Percentiles rank a stretch among this genome's conserved stretches.
Evolutionary conservation across 148 eudicot species (phyloP).

Genomic region (Persicaria maculosa): DNA sequence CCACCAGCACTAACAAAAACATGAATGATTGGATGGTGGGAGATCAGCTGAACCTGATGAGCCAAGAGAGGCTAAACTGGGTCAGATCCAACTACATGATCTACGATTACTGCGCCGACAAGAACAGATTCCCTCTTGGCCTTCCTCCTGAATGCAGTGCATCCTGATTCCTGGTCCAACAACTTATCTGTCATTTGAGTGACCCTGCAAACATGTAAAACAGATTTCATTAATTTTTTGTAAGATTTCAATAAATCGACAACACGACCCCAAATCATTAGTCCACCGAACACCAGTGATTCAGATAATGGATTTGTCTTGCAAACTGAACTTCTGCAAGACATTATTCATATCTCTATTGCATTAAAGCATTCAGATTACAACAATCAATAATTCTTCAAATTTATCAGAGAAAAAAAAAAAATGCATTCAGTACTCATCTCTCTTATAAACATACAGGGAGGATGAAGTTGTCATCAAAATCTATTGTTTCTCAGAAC

Average conservation of each 20-base stretch:
- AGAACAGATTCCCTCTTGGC: conserved; percentile 16
- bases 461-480: not conserved
- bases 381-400: too few relatives aligned
- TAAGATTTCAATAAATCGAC: too few relatives aligned
- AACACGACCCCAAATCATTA: too few relatives aligned
- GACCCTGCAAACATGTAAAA: not conserved
- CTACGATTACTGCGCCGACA: conserved; percentile 25
- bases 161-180: not conserved
- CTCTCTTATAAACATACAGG: too few relatives aligned
- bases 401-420: too few relatives aligned
- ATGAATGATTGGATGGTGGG: conserved; percentile 1
- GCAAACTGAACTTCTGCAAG: not conserved
- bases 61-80: conserved; percentile 17
- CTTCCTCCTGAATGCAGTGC: not conserved
- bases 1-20: too few relatives aligned
- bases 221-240: not conserved
- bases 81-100: conserved; percentile 21
- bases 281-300: not conserved
- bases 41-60: conserved; percentile 11
- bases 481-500: not conserved
- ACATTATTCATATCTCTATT: not conserved
- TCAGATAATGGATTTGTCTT: not conserved
- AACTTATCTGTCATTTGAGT: not conserved
- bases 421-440: too few relatives aligned
- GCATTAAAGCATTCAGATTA: not conserved